These are phyloP conservation scores for Acanthamoeba lenticulata DNA, from an alignment of 208 protist species.

Conservation along the genomic window DNA sequence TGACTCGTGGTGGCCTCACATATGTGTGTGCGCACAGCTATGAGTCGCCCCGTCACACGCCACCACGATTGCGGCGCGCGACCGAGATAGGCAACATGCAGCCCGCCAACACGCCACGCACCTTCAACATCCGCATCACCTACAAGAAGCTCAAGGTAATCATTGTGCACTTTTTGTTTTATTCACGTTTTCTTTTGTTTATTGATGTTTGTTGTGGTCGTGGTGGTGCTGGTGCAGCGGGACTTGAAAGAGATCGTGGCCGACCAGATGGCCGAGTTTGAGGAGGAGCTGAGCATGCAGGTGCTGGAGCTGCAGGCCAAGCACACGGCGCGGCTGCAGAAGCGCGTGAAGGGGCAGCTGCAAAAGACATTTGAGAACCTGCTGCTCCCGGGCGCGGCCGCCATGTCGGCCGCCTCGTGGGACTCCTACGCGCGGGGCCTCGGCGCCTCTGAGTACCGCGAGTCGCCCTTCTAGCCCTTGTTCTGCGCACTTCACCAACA, in stretches of 20 bases:
- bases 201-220: too few relatives aligned
- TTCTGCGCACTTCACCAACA: too few relatives aligned
- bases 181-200: too few relatives aligned
- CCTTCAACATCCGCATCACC: slow-evolving; percentile 9
- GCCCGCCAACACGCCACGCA: background rate
- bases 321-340: slow-evolving; percentile 28
- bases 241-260: slow-evolving; percentile 29
- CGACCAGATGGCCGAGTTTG: slow-evolving; percentile 31
- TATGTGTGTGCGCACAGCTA: background rate
- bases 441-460: background rate
- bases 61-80: background rate
- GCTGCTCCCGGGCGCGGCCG: background rate
- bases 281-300: background rate
- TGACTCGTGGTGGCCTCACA: too few relatives aligned
- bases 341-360: background rate
- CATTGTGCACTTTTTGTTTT: too few relatives aligned
- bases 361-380: slow-evolving; percentile 14
- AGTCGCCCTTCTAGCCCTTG: slow-evolving; percentile 52
- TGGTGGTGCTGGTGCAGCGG: background rate
- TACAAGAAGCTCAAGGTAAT: slow-evolving; percentile 40
- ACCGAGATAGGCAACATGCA: background rate
- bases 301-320: background rate
- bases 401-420: background rate
- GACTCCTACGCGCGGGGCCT: background rate
- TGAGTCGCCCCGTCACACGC: background rate